Evolutionary conservation across 176 grass and related monocot species (phyloP).

Genomic region (Miscanthus lutarioriparius): DNA sequence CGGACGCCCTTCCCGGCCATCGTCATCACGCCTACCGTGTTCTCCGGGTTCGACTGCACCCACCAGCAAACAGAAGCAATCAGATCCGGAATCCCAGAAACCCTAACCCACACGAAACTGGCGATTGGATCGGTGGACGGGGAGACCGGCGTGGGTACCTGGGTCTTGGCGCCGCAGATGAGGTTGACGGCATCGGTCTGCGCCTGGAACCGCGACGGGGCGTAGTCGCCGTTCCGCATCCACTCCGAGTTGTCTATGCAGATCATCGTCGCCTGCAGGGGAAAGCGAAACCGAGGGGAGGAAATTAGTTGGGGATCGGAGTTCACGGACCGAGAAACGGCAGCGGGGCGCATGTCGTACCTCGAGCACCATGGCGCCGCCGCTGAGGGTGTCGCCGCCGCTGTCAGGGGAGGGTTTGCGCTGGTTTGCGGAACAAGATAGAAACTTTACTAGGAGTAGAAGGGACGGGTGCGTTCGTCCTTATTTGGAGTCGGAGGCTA

Average conservation of each 20-base stretch:
- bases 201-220: slow-evolving; percentile 84
- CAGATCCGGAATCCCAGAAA: slow-evolving; percentile 40
- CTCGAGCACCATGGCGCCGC: slow-evolving; percentile 90
- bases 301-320: not conserved
- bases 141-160: slow-evolving; percentile 41
- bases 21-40: slow-evolving; percentile 95
- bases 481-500: not conserved
- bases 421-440: slow-evolving; percentile 39
- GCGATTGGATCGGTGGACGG: slow-evolving; percentile 7
- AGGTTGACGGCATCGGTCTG: slow-evolving; percentile 95
- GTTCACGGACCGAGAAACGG: not conserved
- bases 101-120: slow-evolving; percentile 37
- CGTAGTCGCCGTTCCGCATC: slow-evolving; percentile 98
- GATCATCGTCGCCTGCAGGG: slow-evolving; percentile 92
- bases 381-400: slow-evolving; percentile 15
- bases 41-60: slow-evolving; percentile 95
- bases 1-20: slow-evolving; percentile 98
- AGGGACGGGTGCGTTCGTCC: not conserved
- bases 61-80: slow-evolving; percentile 26
- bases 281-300: slow-evolving; percentile 9
- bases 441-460: not conserved
- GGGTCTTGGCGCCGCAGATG: slow-evolving; percentile 94
- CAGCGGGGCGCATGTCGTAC: slow-evolving; percentile 23
- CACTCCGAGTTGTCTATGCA: slow-evolving; percentile 99
- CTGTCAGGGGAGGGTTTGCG: slow-evolving; percentile 5